Percentiles rank a stretch among this genome's conserved stretches.
Evolutionary conservation across 1,139 yeast genomes (phyloP).

Genomic region (Kurtzmaniella quercitrusa): DNA sequence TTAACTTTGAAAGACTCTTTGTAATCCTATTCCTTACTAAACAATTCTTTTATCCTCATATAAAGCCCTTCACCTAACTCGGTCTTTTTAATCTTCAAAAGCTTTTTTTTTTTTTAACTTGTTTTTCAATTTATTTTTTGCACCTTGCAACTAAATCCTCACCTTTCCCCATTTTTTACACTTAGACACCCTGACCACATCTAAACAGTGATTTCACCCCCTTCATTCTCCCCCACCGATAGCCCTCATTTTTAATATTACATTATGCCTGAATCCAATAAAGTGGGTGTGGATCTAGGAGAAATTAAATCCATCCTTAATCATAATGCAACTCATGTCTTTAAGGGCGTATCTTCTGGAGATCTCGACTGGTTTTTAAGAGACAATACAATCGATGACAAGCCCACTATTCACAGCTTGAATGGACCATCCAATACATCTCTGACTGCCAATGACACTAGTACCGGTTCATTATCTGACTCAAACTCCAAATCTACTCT

Average conservation of each 20-base stretch:
- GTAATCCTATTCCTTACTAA: too few species aligned
- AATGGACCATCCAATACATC: background rate
- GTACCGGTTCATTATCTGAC: background rate
- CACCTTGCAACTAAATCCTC: background rate
- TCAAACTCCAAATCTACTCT: slow-evolving; percentile 1
- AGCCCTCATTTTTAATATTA: background rate
- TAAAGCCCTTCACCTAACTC: background rate
- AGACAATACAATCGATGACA: slow-evolving; percentile 16
- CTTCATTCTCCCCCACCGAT: background rate
- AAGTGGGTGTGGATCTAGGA: slow-evolving; percentile 12
- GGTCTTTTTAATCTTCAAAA: background rate
- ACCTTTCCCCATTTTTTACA: background rate
- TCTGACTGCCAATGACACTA: background rate
- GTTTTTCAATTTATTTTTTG: background rate
- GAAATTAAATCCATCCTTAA: slow-evolving; percentile 17
- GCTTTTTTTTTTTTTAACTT: background rate
- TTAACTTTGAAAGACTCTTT: too few species aligned
- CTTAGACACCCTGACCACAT: background rate
- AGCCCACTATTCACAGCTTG: too few species aligned
- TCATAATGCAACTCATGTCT: slow-evolving; percentile 16
- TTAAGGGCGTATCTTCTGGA: slow-evolving; percentile 27
- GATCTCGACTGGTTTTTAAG: slow-evolving; percentile 53
- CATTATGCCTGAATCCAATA: slow-evolving; percentile 4
- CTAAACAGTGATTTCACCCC: too few species aligned
- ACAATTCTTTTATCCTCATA: too few species aligned